Evolutionary conservation across 2,329 filamentous ascomycete species (phyloP).

Genomic region (Diaporthe helianthi): DNA sequence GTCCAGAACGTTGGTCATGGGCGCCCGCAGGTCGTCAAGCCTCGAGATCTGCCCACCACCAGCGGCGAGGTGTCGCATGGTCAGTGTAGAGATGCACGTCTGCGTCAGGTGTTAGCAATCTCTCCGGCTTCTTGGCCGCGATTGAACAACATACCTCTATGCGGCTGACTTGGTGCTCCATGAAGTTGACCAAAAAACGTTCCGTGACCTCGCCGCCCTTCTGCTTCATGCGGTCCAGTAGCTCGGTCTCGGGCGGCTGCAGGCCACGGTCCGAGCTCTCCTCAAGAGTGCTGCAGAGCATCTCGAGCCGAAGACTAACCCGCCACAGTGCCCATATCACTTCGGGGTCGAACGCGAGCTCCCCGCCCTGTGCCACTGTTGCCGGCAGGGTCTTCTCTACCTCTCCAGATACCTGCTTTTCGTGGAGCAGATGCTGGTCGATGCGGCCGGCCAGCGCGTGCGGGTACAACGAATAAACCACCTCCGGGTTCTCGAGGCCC

Average conservation of each 20-base stretch:
- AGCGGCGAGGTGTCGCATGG: constrained; percentile 78
- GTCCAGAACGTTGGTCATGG: constrained; percentile 76
- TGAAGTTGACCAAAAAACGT: constrained; percentile 83
- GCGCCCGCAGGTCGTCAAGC: constrained; percentile 76
- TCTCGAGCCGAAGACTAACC: constrained; percentile 87
- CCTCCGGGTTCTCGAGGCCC: constrained; percentile 95
- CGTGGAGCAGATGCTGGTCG: constrained; percentile 66
- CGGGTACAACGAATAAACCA: constrained; percentile 94
- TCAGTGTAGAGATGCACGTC: constrained; percentile 82
- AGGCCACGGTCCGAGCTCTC: constrained; percentile 67
- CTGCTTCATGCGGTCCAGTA: constrained; percentile 73
- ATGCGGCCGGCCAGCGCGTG: constrained; percentile 85
- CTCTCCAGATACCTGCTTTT: constrained; percentile 48
- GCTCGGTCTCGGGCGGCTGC: constrained; percentile 80
- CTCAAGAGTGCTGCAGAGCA: constrained; percentile 90
- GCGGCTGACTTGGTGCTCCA: constrained; percentile 93
- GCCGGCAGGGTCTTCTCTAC: constrained; percentile 61
- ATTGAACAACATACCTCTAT: constrained; percentile 76
- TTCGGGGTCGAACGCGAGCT: constrained; percentile 80
- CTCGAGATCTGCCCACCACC: constrained; percentile 68
- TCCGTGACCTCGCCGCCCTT: constrained; percentile 87
- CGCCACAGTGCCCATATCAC: constrained; percentile 90
- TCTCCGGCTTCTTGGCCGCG: background rate
- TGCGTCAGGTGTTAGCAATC: constrained; percentile 52
- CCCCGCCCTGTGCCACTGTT: constrained; percentile 66